Base-by-base conservation (phyloP, 2,329 filamentous ascomycete species). In the Sporothrix pallida region DNA sequence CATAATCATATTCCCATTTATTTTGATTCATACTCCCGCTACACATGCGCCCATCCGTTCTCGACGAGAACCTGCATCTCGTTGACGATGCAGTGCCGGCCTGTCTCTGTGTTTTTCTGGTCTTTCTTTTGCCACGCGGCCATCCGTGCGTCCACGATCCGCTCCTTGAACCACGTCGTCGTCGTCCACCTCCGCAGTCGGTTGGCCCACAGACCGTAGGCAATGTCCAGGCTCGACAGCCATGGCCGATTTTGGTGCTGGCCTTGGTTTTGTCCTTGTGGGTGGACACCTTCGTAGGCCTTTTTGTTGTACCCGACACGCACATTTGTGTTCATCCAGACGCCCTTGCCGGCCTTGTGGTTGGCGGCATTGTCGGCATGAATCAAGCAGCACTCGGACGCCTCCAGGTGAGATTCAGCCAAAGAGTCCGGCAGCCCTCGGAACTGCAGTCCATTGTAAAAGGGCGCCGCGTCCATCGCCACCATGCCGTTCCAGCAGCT, bases 401-500 rank as follows among this genome's bases (percentile, higher is more conserved):
- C 60, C 8, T 65, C 37, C 17, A 65, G n/a, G n/a, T 65, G 42
- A 1, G 37, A 5, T 0, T 37, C 42, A 2, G 60, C 60, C n/a
- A 65, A 3, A 8, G n/a, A 46, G 37, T 65, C 60, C n/a, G 60
- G 17, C n/a, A 65, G n/a, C 1, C 60, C 60, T 5, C 60, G 60
- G n/a, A 65, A 65, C 9, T 23, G 37, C 12, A 52, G 20, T 4
- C 63, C 26, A 3, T 37, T 46, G 10, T 68, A 68, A 13, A 68
- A 68, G 5, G 63, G 44, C n/a, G 23, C 44, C 6, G 63, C 63
- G 15, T 50, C 63, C 63, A 68, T 52, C 12, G 46, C 63, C 46
- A 68, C 63, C 46, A 68, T 52, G 63, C 63, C 63, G 46, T 68
- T 68, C 63, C 63, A 68, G 46, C 63, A 68, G 23, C 63, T 68